Percentiles rank a stretch among this genome's conserved stretches.
Conservation (phyloP, 1,139 yeast genomes). For the Pneumocystis jirovecii region DNA sequence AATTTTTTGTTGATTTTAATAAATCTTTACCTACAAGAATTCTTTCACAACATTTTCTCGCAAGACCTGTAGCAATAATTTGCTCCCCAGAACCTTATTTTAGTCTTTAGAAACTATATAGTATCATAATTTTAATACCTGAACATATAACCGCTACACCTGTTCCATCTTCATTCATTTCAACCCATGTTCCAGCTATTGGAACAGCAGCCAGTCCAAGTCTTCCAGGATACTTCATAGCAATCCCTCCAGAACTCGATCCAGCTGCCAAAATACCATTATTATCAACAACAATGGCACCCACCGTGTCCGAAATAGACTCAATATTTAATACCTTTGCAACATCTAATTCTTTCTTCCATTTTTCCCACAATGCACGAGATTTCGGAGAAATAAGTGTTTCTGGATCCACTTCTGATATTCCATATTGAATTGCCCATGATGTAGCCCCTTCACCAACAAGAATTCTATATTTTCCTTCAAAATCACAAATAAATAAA, state of each 20-base stretch:
- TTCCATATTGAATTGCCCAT: constrained; percentile 18
- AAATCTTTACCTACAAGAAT: neutral
- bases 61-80: neutral
- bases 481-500: neutral
- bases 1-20: neutral
- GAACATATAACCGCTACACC: neutral
- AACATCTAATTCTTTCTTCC: constrained; percentile 14
- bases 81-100: neutral
- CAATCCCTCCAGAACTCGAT: constrained; percentile 29
- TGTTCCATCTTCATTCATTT: neutral
- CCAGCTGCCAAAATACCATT: constrained; percentile 20
- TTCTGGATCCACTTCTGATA: constrained; percentile 11
- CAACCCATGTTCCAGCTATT: constrained; percentile 23
- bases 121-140: neutral
- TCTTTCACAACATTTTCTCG: neutral
- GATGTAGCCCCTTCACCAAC: constrained; percentile 24
- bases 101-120: neutral
- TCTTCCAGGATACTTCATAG: constrained; percentile 26
- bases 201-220: constrained; percentile 30
- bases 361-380: constrained; percentile 14
- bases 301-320: constrained; percentile 25
- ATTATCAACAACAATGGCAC: constrained; percentile 24
- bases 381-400: constrained; percentile 17
- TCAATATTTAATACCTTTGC: neutral
- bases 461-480: constrained; percentile 16